phyloP scores from a whole-genome alignment of 2,329 filamentous ascomycete species.

The Arthrobotrys musiformis region DNA sequence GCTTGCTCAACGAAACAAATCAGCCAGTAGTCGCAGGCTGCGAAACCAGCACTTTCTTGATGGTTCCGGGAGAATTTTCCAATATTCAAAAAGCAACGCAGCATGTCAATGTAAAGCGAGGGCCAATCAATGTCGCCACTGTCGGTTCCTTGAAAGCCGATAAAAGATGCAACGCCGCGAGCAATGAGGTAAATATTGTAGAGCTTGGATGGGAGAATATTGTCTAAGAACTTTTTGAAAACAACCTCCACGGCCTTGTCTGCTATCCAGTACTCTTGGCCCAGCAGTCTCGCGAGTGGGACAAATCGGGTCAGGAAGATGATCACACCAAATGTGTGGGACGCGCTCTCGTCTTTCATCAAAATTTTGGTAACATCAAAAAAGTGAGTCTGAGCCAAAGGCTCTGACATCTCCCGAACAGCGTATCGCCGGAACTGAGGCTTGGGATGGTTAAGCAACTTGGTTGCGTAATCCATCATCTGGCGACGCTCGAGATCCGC shows the following conservation, averaged over 20 bases:
- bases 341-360: neutral
- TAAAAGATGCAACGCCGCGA: conserved; percentile 25
- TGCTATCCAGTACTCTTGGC: neutral
- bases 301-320: conserved; percentile 32
- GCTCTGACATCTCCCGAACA: conserved; percentile 23
- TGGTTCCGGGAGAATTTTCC: conserved; percentile 12
- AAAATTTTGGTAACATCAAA: conserved; percentile 2
- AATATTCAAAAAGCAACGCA: conserved; percentile 16
- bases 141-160: neutral
- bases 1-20: conserved; percentile 30
- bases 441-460: conserved; percentile 24
- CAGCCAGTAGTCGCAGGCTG: conserved; percentile 27
- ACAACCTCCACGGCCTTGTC: neutral
- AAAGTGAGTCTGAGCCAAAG: conserved; percentile 16
- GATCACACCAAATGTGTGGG: neutral
- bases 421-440: conserved; percentile 21
- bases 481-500: conserved; percentile 31
- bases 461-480: conserved; percentile 22
- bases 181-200: conserved; percentile 16
- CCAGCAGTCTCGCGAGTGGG: conserved; percentile 24
- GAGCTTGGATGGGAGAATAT: neutral
- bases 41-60: neutral
- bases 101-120: neutral
- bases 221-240: conserved; percentile 5
- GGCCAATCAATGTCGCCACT: conserved; percentile 15